Evolutionary conservation across 2,329 filamentous ascomycete genomes (phyloP), one percentile per base, ranked within the genome.

Genomic region (Phialocephala subalpina): DNA sequence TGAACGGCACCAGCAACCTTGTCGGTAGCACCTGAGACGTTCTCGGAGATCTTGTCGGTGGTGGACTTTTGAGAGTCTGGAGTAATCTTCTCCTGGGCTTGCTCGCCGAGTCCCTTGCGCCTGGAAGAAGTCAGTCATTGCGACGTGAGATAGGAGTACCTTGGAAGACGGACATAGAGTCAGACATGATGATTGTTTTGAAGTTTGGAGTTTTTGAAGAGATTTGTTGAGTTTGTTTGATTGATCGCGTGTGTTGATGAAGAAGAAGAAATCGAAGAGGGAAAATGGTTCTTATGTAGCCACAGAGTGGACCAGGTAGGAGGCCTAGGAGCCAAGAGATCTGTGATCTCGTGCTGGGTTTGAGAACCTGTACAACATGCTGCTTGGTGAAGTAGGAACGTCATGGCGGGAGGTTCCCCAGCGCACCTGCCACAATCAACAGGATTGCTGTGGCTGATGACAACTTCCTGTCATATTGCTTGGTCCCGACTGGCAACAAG

Each of bases 11-110:
- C 77, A 66, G 82, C 82, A 70, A 79, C 75, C 66, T 80, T 81
- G 77, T 86, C 84, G 65, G 75, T 78, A 63, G 77, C 73, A 66
- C 82, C 81, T 56, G 82, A 78, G 69, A 78, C 66, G 60, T 72
- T 75, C 78, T 86, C 84, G 59, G 76, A 74, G 72, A 67, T 40
- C 57, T 55, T 63, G 45, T 60, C 62, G 72, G 79, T 74, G 68
- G 78, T 81, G 45, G 82, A 82, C 80, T 87, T 87, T 76, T 84
- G 80, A 72, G 80, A 82, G 78, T 87, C 82, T 62, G 84, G 84
- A 70, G 82, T 86, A 67, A 84, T 64, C 77, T 82, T 82, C 77
- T 85, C 82, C 60, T 75, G 67, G 69, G 77, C 78, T 77, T 86
- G 83, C 74, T 83, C 81, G 70, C 78, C 77, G 75, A 83, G 76